Percentiles rank a stretch among this genome's conserved stretches.
Evolutionary conservation across 148 eudicot genomes (phyloP).

Genomic region (Rheum nobile): DNA sequence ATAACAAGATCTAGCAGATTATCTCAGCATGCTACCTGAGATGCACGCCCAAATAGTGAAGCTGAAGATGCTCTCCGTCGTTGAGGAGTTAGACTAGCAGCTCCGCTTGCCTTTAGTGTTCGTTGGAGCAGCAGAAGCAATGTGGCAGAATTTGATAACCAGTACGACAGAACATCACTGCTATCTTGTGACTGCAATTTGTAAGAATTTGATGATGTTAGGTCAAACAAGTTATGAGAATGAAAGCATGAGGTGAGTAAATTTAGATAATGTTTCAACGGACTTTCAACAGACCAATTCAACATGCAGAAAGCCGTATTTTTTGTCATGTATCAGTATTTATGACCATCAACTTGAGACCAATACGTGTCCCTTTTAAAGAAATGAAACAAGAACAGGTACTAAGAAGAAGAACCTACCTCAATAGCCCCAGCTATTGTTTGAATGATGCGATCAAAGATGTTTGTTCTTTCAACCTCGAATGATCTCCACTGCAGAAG

Average conservation of each 20-base stretch:
- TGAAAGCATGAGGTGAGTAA: neutral
- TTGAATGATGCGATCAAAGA: constrained; percentile 88
- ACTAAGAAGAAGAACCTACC: constrained; percentile 35
- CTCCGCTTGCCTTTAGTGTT: constrained; percentile 83
- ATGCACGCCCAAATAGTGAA: constrained; percentile 78
- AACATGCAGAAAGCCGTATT: neutral
- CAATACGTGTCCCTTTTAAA: constrained; percentile 23
- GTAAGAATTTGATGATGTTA: neutral
- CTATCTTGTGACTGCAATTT: constrained; percentile 54
- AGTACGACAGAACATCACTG: constrained; percentile 58
- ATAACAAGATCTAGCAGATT: neutral
- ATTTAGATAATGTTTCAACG: neutral
- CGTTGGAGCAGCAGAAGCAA: constrained; percentile 73
- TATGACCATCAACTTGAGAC: neutral
- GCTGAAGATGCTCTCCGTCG: constrained; percentile 66
- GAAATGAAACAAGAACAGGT: constrained; percentile 84
- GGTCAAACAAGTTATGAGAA: neutral
- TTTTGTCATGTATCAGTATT: neutral
- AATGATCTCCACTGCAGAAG: constrained; percentile 98
- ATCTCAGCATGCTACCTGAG: constrained; percentile 43
- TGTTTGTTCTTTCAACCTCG: constrained; percentile 87
- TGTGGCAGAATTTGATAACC: constrained; percentile 85
- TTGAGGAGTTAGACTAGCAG: constrained; percentile 45
- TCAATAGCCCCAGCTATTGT: constrained; percentile 74
- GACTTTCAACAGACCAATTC: neutral